Base-by-base conservation (phyloP, 2,329 filamentous ascomycete genomes). In the Monosporascus cannonballus region DNA sequence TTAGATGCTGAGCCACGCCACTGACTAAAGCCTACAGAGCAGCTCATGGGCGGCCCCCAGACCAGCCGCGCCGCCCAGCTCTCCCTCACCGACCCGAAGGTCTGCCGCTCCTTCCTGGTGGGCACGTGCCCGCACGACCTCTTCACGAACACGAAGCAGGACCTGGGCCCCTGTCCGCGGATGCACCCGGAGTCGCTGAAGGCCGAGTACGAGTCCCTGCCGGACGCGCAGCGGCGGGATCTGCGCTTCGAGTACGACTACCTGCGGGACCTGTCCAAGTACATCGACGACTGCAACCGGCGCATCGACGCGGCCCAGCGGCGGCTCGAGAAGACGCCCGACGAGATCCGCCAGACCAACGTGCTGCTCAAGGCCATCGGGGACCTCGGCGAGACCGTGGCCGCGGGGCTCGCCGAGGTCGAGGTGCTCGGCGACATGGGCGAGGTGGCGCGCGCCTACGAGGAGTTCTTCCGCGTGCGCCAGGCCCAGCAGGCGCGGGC, bases 121-220 rank as follows among this genome's bases (percentile, higher is more conserved):
- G 94, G 94, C 63, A 95, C 90, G 54, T 99, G 94, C 71, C 94
- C 94, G 1, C 93, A 97, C 77, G 94, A 99, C 69, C 90, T 99
- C 67, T 99, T 99, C 80, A 99, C 93, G 60, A 99, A 99, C 75
- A 99, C 94, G 46, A 97, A 96, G 76, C 92, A 97, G 79, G 94
- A 99, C 69, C 82, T 97, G 36, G 94, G 94, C 2, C 82, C 85
- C 0, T 99, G 94, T 67, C 83, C 89, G 48, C 94, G 93, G 69
- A 81, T 93, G 25, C 94, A 99, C 74, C 89, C 84, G 48, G 92
- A 96, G 69, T 84, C 85, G 14, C 79, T 97, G 59, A 96, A 96
- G 72, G 77, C 85, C 47, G 92, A 99, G 69, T 99, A 94, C 71
- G 88, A 95, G 61, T 78, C 75, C 1, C 83, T 94, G 0, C 75